Conservation (phyloP, 2,329 filamentous ascomycete species). For the Dactylella cylindrospora region DNA sequence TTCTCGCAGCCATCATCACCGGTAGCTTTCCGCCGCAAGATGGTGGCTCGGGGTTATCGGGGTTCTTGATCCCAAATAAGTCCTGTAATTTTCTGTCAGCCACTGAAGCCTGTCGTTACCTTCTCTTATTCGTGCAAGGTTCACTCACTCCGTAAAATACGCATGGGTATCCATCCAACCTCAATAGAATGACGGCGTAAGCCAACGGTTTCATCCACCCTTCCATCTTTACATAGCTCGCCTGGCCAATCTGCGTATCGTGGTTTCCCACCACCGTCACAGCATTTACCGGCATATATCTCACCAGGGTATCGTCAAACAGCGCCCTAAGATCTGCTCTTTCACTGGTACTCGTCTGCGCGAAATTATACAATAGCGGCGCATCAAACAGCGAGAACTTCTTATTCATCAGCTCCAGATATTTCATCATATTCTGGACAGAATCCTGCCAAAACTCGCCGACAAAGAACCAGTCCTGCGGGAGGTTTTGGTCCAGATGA, state of each 20-base stretch:
- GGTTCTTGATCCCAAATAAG: conserved; percentile 46
- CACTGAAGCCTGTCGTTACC: not conserved
- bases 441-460: conserved; percentile 71
- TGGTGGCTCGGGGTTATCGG: conserved; percentile 57
- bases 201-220: conserved; percentile 71
- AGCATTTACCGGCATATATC: conserved; percentile 59
- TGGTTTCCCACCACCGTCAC: conserved; percentile 72
- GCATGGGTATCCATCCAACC: conserved; percentile 64
- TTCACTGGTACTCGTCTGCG: conserved; percentile 60
- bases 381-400: conserved; percentile 67
- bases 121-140: not conserved
- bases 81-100: conserved; percentile 1
- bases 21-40: conserved; percentile 61
- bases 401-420: conserved; percentile 62
- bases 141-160: conserved; percentile 71
- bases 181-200: conserved; percentile 70
- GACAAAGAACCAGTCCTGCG: conserved; percentile 64
- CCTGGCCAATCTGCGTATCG: conserved; percentile 68
- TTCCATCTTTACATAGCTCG: conserved; percentile 62
- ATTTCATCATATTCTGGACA: conserved; percentile 59
- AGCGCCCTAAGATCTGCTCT: conserved; percentile 65
- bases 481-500: conserved; percentile 58
- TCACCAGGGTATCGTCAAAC: conserved; percentile 64
- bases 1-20: conserved; percentile 63
- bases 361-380: conserved; percentile 69